These are phyloP conservation scores for Backusella tarrabulga DNA, from an alignment of 192 early-diverging fungal species.

Conservation along the genomic window DNA sequence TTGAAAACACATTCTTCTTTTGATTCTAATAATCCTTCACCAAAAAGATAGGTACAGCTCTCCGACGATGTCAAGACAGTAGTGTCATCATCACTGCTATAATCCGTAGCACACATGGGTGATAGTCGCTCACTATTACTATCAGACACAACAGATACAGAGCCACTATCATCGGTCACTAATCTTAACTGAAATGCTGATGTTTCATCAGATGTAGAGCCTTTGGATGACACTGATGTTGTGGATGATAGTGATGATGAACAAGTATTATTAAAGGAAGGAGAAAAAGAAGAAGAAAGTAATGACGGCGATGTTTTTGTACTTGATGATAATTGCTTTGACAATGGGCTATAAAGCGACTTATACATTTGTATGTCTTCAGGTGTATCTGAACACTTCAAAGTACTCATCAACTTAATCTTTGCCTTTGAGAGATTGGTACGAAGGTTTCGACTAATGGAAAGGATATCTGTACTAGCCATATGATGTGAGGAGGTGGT, in stretches of 20 bases:
- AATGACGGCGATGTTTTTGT: background rate
- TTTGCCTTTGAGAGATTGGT: slow-evolving; percentile 4
- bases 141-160: slow-evolving; percentile 3
- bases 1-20: background rate
- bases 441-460: slow-evolving; percentile 9
- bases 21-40: background rate
- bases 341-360: background rate
- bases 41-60: background rate
- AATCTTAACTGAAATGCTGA: slow-evolving; percentile 3
- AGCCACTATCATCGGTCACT: slow-evolving; percentile 7
- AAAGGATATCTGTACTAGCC: slow-evolving; percentile 1
- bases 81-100: slow-evolving; percentile 1
- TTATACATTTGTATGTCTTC: slow-evolving; percentile 15
- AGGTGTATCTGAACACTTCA: background rate
- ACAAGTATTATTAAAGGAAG: background rate
- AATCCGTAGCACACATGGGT: background rate
- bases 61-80: background rate
- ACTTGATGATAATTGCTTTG: background rate
- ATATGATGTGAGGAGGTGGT: background rate
- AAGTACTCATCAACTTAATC: slow-evolving; percentile 5
- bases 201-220: background rate
- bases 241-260: background rate
- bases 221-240: background rate
- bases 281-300: background rate
- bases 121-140: background rate